Percentiles rank a stretch among this genome's conserved stretches.
Evolutionary conservation across 2,329 filamentous ascomycete genomes (phyloP).

Genomic region (Fusarium dlaminii): DNA sequence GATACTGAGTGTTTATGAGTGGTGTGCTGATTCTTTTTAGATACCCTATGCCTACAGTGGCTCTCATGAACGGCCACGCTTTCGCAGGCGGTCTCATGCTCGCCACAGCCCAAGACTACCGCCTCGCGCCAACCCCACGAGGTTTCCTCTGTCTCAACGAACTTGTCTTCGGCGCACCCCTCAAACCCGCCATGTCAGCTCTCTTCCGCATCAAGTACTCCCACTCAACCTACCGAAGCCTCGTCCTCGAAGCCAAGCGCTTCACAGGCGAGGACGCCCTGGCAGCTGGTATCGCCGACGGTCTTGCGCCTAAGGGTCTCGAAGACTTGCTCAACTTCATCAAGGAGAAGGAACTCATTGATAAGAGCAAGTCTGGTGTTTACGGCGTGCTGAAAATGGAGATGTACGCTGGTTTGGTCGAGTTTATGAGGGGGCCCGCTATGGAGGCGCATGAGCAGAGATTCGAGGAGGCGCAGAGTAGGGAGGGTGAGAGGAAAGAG

Average conservation of each 20-base stretch:
- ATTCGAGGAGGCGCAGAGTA: slow-evolving; percentile 53
- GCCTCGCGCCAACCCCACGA: slow-evolving; percentile 74
- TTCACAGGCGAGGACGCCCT: slow-evolving; percentile 72
- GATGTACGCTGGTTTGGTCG: slow-evolving; percentile 75
- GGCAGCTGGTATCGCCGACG: slow-evolving; percentile 74
- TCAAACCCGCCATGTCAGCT: slow-evolving; percentile 76
- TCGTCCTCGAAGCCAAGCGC: slow-evolving; percentile 79
- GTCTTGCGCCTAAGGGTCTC: slow-evolving; percentile 65
- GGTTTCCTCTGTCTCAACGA: slow-evolving; percentile 87
- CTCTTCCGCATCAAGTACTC: slow-evolving; percentile 78
- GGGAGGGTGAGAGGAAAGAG: slow-evolving; percentile 54
- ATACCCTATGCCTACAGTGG: slow-evolving; percentile 84
- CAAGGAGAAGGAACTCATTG: slow-evolving; percentile 64
- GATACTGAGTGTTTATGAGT: too few relatives aligned
- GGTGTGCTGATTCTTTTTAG: slow-evolving; percentile 24
- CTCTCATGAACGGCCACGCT: slow-evolving; percentile 81
- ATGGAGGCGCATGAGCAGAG: slow-evolving; percentile 61
- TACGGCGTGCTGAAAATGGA: slow-evolving; percentile 79
- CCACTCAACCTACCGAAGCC: slow-evolving; percentile 64
- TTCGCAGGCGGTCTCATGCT: slow-evolving; percentile 87
- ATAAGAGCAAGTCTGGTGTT: slow-evolving; percentile 71
- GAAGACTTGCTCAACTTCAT: slow-evolving; percentile 71
- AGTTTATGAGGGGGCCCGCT: slow-evolving; percentile 62
- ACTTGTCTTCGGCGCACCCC: slow-evolving; percentile 79
- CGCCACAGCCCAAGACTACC: slow-evolving; percentile 85